Percentiles rank a stretch among this genome's conserved stretches.
phyloP scores from a whole-genome alignment of 768 basidiomycete species.

The Boletus pseudopeckii region DNA sequence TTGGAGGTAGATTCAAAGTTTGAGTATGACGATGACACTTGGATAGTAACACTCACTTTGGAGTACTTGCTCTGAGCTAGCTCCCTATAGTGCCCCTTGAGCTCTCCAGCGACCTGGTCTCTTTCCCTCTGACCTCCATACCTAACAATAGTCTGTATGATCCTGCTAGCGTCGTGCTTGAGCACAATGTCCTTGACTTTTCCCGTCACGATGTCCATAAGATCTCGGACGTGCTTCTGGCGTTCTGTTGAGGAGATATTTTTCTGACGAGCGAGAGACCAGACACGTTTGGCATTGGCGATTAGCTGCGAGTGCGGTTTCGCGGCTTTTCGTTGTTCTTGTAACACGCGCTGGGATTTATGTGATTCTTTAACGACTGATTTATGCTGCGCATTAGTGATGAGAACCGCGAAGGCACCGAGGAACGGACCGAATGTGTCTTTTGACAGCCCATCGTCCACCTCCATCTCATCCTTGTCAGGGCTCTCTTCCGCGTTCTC shows the following conservation, averaged over 20 bases:
- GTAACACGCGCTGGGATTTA: slow-evolving; percentile 62
- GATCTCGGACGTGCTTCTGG: slow-evolving; percentile 64
- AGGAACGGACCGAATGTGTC: slow-evolving; percentile 57
- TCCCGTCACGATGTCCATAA: slow-evolving; percentile 77
- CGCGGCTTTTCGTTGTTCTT: slow-evolving; percentile 67
- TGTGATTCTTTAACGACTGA: slow-evolving; percentile 67
- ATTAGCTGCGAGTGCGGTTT: slow-evolving; percentile 76
- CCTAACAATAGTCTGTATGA: slow-evolving; percentile 79
- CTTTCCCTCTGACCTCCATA: slow-evolving; percentile 72
- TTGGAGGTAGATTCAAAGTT: slow-evolving; percentile 24
- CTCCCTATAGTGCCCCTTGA: slow-evolving; percentile 75
- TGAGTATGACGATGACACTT: not conserved
- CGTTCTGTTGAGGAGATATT: slow-evolving; percentile 67
- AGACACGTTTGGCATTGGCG: slow-evolving; percentile 67
- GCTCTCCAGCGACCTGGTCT: slow-evolving; percentile 76
- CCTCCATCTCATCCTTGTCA: slow-evolving; percentile 32
- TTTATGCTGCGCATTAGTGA: slow-evolving; percentile 3
- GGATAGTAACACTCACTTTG: slow-evolving; percentile 52
- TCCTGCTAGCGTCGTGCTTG: slow-evolving; percentile 90
- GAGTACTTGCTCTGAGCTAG: slow-evolving; percentile 88
- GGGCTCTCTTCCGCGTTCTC: slow-evolving; percentile 17
- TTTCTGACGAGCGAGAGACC: slow-evolving; percentile 74
- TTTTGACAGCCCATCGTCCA: slow-evolving; percentile 35
- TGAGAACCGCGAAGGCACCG: not conserved
- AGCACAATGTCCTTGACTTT: slow-evolving; percentile 82